Evolutionary conservation across 768 basidiomycete genomes (phyloP), one percentile per base, ranked within the genome.

Genomic region (Sistotremastrum niveocremeum): DNA sequence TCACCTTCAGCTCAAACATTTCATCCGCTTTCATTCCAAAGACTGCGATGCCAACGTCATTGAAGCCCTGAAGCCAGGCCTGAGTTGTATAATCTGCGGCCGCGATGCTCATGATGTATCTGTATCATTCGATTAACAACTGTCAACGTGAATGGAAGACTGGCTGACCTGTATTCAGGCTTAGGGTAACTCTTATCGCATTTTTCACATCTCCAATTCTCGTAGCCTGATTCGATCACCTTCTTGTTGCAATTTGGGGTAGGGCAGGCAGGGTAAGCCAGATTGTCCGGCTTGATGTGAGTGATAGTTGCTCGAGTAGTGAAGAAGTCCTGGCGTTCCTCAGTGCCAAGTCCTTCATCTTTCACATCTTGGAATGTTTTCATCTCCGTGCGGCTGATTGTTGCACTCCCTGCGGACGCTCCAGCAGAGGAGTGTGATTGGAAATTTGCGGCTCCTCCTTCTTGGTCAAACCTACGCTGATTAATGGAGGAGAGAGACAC

Each of bases 11-110:
- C n/a, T 69, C 71, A 46, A 80, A 62, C 38, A 98, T 59, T 9
- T 91, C 81, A 54, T 90, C 76, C 7, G 88, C 94, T 33, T 74
- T 64, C 65, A 77, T 81, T 30, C 77, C 83, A 51, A 97, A 80
- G 10, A 99, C 63, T 4, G 68, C 65, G 44, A 77, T 61, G 4
- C 90, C 95, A 34, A 83, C 77, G 5, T 98, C 94, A 59, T 99
- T 94, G 71, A 99, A 99, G 3, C 85, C 89, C 51, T 87, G 86
- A 39, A 97, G 66, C 94, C 94, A 98, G 11, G 79, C 73, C 61
- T 93, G 87, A 20, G 79, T 81, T 11, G 88, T 85, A 65, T 80
- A 76, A 61, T 99, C 95, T n/a, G 87, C 76, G 2, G 89, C 81
- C 41, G 85, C 86, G 67, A 95, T 70, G 36, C 79, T 74, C 52